These are phyloP conservation scores for Acanthamoeba lenticulata DNA, from an alignment of 208 protist species.

Conservation along the genomic window DNA sequence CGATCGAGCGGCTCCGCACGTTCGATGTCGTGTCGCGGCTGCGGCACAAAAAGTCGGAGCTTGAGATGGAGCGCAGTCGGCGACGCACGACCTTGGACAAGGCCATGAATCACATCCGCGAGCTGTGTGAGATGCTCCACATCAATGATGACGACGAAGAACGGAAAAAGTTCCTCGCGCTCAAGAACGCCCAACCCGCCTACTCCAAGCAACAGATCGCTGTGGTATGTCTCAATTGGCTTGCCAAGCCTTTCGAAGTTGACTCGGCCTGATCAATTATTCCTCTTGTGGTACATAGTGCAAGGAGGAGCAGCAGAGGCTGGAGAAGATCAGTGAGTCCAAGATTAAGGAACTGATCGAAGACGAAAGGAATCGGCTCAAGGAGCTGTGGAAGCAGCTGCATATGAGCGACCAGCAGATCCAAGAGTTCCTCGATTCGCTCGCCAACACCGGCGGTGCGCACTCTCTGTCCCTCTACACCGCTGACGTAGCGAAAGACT, in stretches of 20 bases:
- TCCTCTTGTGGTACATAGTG: background rate
- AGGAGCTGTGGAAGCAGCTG: constrained; percentile 57
- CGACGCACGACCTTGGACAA: constrained; percentile 56
- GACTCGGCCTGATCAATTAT: background rate
- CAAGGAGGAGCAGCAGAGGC: constrained; percentile 13
- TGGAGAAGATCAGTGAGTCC: constrained; percentile 60
- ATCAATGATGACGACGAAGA: constrained; percentile 20
- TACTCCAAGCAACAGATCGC: constrained; percentile 22
- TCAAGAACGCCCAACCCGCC: background rate
- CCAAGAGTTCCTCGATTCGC: constrained; percentile 26
- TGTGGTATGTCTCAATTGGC: background rate
- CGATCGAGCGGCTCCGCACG: background rate
- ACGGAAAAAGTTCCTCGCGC: background rate
- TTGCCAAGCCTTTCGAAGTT: too few species aligned
- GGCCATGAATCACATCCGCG: background rate
- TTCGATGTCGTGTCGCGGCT: background rate
- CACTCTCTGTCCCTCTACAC: background rate
- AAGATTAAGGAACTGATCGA: constrained; percentile 70
- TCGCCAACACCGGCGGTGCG: background rate
- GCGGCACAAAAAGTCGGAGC: background rate
- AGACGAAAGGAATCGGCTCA: background rate
- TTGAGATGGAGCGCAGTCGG: constrained; percentile 24
- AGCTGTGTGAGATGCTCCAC: background rate
- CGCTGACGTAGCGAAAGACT: too few species aligned
- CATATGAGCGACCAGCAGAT: constrained; percentile 65